Conservation (phyloP, 805 yeast genomes). For the Saccharomycopsis selenospora region DNA sequence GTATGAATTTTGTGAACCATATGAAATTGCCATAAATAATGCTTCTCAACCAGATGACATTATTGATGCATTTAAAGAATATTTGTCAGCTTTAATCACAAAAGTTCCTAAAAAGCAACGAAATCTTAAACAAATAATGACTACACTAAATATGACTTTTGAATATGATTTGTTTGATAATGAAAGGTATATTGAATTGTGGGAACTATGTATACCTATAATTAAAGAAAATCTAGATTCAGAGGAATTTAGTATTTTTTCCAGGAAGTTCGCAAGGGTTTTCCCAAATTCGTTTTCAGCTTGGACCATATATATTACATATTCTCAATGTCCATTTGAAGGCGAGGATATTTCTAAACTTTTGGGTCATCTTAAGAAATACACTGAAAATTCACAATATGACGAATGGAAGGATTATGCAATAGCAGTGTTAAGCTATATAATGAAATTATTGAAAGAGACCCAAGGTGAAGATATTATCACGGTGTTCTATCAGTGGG, state of each 20-base stretch:
- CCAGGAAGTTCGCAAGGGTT: background rate
- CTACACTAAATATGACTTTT: background rate
- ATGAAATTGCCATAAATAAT: background rate
- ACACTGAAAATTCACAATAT: background rate
- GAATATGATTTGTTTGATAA: background rate
- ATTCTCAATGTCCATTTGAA: background rate
- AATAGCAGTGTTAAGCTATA: background rate
- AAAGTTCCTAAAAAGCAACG: background rate
- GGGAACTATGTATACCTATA: background rate
- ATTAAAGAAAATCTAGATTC: background rate
- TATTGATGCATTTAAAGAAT: background rate
- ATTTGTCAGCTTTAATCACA: background rate
- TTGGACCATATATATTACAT: background rate
- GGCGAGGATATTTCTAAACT: background rate
- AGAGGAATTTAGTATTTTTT: background rate
- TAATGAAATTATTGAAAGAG: background rate
- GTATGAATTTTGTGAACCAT: background rate
- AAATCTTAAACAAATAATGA: background rate
- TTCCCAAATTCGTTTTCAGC: background rate
- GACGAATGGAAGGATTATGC: constrained; percentile 1
- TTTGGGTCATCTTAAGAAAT: background rate
- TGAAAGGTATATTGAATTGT: background rate
- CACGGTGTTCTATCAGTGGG: background rate
- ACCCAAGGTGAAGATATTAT: background rate
- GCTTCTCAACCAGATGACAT: background rate